Base-by-base conservation (phyloP, 345 rosid genomes). In the Hibiscus syriacus region DNA sequence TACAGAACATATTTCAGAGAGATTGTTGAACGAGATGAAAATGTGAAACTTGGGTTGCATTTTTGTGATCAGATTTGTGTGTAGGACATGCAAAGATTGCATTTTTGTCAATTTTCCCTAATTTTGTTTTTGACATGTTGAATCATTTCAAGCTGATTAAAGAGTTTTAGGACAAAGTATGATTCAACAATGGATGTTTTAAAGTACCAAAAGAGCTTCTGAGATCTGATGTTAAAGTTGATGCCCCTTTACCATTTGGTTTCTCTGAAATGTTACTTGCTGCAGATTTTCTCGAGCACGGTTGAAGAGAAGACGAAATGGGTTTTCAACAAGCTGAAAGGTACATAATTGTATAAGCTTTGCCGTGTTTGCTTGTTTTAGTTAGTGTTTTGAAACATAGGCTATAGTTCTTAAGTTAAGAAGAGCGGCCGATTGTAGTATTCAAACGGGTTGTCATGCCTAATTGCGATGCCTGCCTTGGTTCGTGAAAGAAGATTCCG, bases 261-360 rank as follows among this genome's bases (percentile, higher is more conserved):
- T 49, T 65, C 49, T 55, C 59, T 55, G 38, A 41, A 68, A 36
- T 14, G 43, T 32, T 32, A 50, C 56, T 52, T 65, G 45, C 22
- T 72, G 72, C 92, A 94, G 99, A 80, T 84, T 59, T 76, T 94
- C 80, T 94, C 99, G 20, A 87, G 55, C 69, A 84, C 97, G 6
- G 96, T 94, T 59, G 97, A 93, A 81, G 97, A 94, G 83, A 91
- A 94, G 80, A 96, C 97, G 16, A 94, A 85, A 82, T 91, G 97
- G 99, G 68, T 94, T 67, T 90, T 94, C 84, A 91, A 87, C 92
- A 92, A 88, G 84, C 87, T 92, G 66, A 92, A 90, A 87, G 98
- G 97, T 92, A 72, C 11, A 22, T 11, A 57, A 27, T 26, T 46
- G 23, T 49, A 20, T 43, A 17, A 17, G 26, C 43, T 56, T 62